A percentile compares a stretch with the other conserved stretches of the same genome.
Evolutionary conservation across 2,329 filamentous ascomycete genomes (phyloP).

Genomic region (Grosmannia serpens): DNA sequence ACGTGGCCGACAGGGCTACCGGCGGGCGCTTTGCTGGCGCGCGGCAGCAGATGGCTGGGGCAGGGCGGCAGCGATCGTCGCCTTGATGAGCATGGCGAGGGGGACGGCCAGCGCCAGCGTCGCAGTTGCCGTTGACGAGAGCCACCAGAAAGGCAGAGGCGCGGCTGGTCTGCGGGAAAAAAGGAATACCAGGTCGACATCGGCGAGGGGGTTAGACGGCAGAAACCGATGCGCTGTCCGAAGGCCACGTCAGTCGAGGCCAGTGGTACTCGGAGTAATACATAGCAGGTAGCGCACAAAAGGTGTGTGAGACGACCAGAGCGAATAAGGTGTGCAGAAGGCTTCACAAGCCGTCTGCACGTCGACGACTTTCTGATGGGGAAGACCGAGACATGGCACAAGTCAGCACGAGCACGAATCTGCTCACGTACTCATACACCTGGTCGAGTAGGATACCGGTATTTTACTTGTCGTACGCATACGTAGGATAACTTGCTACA

Average conservation of each 20-base stretch:
- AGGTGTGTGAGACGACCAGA: not conserved
- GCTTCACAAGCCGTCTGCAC: not conserved
- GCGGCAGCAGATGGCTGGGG: conserved; percentile 4
- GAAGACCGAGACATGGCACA: not conserved
- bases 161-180: not conserved
- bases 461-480: not conserved
- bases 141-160: too few relatives aligned
- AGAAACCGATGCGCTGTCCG: not conserved
- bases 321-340: not conserved
- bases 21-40: conserved; percentile 2
- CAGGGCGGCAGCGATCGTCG: not conserved
- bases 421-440: not conserved
- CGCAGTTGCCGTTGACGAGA: too few relatives aligned
- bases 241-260: not conserved
- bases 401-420: too few relatives aligned
- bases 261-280: not conserved
- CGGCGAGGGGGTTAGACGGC: not conserved
- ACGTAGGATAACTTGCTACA: not conserved
- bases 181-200: not conserved
- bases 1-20: not conserved
- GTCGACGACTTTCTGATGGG: not conserved
- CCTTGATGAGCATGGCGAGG: not conserved
- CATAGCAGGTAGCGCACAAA: not conserved
- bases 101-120: too few relatives aligned
- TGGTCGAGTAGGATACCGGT: too few relatives aligned